Evolutionary conservation across 73 alveolate genomes (phyloP).

Genomic region (Tetrahymena elliotti): DNA sequence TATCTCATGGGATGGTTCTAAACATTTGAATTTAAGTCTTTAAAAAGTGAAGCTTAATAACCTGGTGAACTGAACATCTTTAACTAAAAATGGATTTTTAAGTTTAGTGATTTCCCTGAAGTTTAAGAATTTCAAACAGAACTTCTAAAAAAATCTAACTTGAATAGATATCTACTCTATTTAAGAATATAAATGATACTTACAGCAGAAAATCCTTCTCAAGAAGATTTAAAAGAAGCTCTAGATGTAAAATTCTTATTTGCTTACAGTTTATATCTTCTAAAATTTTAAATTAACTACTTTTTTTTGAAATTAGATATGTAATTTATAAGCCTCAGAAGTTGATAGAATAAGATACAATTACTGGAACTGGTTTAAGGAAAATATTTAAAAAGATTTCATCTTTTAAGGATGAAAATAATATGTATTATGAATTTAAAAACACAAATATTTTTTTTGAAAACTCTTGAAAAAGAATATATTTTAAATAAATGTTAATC

Average conservation of each 20-base stretch:
- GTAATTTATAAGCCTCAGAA: neutral
- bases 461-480: too few species aligned
- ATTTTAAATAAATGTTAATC: too few species aligned
- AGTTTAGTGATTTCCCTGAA: neutral
- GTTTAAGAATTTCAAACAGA: constrained; percentile 4
- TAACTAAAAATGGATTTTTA: neutral
- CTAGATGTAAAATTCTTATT: neutral
- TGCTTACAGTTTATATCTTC: neutral
- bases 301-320: neutral
- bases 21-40: neutral
- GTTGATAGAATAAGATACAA: constrained; percentile 13
- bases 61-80: neutral
- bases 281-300: too few species aligned
- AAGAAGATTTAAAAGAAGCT: constrained; percentile 2
- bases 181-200: neutral
- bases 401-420: neutral
- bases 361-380: constrained; percentile 27
- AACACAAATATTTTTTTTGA: too few species aligned
- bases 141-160: neutral
- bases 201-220: neutral
- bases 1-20: constrained; percentile 77
- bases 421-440: too few species aligned
- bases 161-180: neutral
- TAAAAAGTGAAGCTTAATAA: neutral
- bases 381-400: neutral